Percentiles rank a stretch among this genome's conserved stretches.
These are phyloP conservation scores for Chaetomium strumarium DNA, from an alignment of 2,329 filamentous ascomycete genomes.

Conservation along the genomic window DNA sequence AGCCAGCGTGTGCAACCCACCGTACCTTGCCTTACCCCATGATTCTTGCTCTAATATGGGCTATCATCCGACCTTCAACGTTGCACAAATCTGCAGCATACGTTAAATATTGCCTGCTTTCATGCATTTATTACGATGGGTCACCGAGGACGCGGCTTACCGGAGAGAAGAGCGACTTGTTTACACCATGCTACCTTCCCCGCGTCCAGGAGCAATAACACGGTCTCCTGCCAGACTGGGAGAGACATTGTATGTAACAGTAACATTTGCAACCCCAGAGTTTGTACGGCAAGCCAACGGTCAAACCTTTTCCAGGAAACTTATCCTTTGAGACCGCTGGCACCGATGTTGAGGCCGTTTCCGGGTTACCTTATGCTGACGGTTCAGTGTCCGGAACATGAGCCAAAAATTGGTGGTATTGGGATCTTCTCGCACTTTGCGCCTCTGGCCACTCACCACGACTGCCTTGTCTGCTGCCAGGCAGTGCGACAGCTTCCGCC, in stretches of 20 bases:
- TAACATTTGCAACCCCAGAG: too few relatives aligned
- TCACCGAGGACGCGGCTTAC: not conserved
- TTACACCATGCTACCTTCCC: not conserved
- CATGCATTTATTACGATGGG: slow-evolving; percentile 1
- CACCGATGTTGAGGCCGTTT: not conserved
- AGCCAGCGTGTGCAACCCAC: not conserved
- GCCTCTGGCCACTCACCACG: too few relatives aligned
- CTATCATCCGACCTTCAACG: not conserved
- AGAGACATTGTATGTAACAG: not conserved
- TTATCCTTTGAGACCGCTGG: not conserved
- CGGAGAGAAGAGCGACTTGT: not conserved
- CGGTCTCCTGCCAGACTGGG: not conserved
- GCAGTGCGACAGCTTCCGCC: too few relatives aligned
- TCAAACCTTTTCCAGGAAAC: not conserved
- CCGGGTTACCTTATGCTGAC: not conserved
- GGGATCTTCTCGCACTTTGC: not conserved
- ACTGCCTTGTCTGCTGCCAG: too few relatives aligned
- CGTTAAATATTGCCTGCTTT: not conserved
- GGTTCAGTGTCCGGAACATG: not conserved
- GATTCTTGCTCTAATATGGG: not conserved
- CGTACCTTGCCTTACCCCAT: not conserved
- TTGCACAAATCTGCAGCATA: not conserved
- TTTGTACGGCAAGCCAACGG: too few relatives aligned
- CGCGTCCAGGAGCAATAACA: not conserved
- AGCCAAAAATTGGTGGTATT: not conserved